These are phyloP conservation scores for Boletus rubropictus DNA, from an alignment of 768 basidiomycete genomes.

Conservation along the genomic window DNA sequence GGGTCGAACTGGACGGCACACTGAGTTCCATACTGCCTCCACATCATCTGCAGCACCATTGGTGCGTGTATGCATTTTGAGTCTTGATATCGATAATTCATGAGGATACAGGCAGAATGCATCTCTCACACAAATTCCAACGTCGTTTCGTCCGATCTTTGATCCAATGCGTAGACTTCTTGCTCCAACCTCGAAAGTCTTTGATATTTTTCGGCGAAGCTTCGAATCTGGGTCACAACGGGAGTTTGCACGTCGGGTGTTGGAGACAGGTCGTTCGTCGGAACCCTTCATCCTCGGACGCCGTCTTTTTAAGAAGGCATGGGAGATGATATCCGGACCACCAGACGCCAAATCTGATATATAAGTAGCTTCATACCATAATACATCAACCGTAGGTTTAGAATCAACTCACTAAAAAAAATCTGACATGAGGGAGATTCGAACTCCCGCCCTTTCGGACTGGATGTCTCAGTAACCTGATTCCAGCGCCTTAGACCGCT, in stretches of 20 bases:
- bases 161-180: slow-evolving; percentile 51
- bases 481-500: slow-evolving; percentile 59
- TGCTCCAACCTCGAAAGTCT: slow-evolving; percentile 47
- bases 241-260: slow-evolving; percentile 51
- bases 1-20: slow-evolving; percentile 25
- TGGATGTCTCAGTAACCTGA: slow-evolving; percentile 32
- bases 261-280: slow-evolving; percentile 58
- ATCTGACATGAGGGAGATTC: slow-evolving; percentile 31
- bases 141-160: slow-evolving; percentile 48
- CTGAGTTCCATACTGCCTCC: slow-evolving; percentile 24
- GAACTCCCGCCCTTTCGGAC: slow-evolving; percentile 34
- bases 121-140: slow-evolving; percentile 53
- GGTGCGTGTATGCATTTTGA: slow-evolving; percentile 34
- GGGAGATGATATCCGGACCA: slow-evolving; percentile 33
- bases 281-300: slow-evolving; percentile 48
- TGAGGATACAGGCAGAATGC: slow-evolving; percentile 40
- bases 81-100: neutral
- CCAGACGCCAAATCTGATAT: slow-evolving; percentile 25
- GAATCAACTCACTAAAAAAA: slow-evolving; percentile 6
- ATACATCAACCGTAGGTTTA: slow-evolving; percentile 9
- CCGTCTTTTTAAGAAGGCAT: slow-evolving; percentile 36
- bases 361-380: slow-evolving; percentile 23
- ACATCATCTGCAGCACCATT: slow-evolving; percentile 25
- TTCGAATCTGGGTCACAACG: slow-evolving; percentile 52
- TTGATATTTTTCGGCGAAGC: slow-evolving; percentile 49